phyloP scores from a whole-genome alignment of 345 rosid species.

The Jatropha curcas region DNA sequence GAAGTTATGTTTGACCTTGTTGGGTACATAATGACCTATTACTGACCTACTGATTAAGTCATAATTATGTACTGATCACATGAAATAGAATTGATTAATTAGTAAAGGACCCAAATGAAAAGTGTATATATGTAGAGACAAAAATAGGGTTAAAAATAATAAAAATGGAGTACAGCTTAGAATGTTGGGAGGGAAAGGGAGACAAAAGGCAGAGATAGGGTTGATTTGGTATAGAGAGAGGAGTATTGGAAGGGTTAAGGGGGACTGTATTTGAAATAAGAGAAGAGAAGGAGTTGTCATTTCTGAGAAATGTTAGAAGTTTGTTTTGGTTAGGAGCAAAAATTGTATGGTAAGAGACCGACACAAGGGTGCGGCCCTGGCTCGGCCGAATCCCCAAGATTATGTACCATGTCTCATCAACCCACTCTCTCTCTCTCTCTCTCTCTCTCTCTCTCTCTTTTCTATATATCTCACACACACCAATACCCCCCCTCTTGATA shows the following conservation, averaged over 20 bases:
- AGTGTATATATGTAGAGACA: no score
- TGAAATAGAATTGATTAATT: no score
- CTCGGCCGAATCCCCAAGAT: conserved; percentile 49
- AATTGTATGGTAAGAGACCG: conserved; percentile 46
- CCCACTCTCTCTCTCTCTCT: conserved; percentile 7
- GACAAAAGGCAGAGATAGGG: conserved; percentile 34
- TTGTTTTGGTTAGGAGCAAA: conserved; percentile 26
- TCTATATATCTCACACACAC: background rate
- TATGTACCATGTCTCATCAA: conserved; percentile 42
- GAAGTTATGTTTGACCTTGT: conserved; percentile 6
- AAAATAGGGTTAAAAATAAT: background rate
- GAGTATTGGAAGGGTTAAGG: conserved; percentile 8
- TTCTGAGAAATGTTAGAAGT: conserved; percentile 32
- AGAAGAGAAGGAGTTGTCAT: conserved; percentile 42
- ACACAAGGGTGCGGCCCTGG: conserved; percentile 51
- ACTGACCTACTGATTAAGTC: no score
- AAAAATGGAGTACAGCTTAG: conserved; percentile 41
- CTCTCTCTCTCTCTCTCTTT: background rate
- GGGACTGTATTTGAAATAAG: conserved; percentile 19
- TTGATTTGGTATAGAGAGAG: background rate
- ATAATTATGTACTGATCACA: no score
- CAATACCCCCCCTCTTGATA: no score
- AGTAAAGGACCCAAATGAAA: no score
- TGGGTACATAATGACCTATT: conserved; percentile 1
- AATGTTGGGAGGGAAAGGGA: conserved; percentile 36